A percentile compares a stretch with the other conserved stretches of the same genome.
Conservation (phyloP, 805 yeast species). For the Hanseniaspora taiwanica region DNA sequence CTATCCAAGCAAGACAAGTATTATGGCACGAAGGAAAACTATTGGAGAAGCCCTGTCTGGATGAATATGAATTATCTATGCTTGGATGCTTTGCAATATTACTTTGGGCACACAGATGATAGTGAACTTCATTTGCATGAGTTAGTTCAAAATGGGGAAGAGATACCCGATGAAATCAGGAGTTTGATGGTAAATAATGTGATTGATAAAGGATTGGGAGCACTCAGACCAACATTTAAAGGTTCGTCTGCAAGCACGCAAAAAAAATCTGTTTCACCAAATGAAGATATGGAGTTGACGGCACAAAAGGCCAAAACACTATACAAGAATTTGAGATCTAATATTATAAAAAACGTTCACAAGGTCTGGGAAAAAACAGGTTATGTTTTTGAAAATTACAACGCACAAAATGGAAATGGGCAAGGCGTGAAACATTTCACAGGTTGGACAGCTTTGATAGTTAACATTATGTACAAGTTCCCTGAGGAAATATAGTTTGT, state of each 20-base stretch:
- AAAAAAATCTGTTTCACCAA: not conserved
- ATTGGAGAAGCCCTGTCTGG: constrained; percentile 96
- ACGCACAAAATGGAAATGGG: constrained; percentile 60
- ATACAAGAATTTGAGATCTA: constrained; percentile 48
- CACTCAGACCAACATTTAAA: not conserved
- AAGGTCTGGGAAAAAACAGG: constrained; percentile 66
- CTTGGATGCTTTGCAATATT: constrained; percentile 54
- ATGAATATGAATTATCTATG: constrained; percentile 76
- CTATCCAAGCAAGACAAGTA: constrained; percentile 50
- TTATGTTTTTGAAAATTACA: constrained; percentile 83
- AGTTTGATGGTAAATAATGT: not conserved
- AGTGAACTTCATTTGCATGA: constrained; percentile 6
- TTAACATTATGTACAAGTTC: constrained; percentile 42
- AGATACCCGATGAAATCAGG: constrained; percentile 8
- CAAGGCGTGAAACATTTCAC: constrained; percentile 79
- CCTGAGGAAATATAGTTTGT: not conserved
- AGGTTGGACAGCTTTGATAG: constrained; percentile 86
- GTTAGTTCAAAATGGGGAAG: constrained; percentile 11
- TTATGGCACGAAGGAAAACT: constrained; percentile 74
- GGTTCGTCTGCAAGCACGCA: not conserved
- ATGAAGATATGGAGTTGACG: constrained; percentile 14
- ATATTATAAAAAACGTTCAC: constrained; percentile 55
- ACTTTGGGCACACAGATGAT: constrained; percentile 19
- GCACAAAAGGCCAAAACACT: constrained; percentile 28
- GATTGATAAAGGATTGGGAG: not conserved